Conservation (phyloP, 495 filamentous ascomycete species). For the Podospora anserina region DNA sequence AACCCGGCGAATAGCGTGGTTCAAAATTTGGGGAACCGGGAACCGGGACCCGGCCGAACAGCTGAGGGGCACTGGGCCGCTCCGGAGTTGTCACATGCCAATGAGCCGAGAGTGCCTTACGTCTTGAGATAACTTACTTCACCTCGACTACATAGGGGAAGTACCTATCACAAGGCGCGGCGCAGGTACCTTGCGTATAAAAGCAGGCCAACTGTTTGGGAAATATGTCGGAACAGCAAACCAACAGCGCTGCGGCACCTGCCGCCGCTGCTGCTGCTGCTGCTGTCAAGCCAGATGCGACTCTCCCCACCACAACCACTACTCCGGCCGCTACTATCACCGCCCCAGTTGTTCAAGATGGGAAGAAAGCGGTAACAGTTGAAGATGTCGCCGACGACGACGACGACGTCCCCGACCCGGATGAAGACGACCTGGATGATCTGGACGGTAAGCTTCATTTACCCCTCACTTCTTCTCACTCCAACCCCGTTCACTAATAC, state of each 20-base stretch:
- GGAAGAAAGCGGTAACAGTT: slow-evolving; percentile 25
- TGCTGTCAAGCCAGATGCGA: background rate
- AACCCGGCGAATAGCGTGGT: background rate
- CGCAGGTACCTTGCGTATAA: background rate
- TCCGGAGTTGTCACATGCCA: background rate
- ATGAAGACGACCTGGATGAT: slow-evolving; percentile 87
- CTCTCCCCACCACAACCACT: background rate
- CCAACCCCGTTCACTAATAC: background rate
- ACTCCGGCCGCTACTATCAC: background rate
- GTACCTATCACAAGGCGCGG: background rate
- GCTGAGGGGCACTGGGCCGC: background rate
- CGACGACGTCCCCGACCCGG: slow-evolving; percentile 65
- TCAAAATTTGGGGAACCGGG: background rate
- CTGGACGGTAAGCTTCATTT: slow-evolving; percentile 64
- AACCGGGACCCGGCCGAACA: background rate
- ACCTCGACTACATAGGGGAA: background rate
- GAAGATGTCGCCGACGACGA: slow-evolving; percentile 25
- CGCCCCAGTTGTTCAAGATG: background rate
- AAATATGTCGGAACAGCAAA: background rate
- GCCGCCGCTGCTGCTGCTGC: background rate
- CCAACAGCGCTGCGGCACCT: background rate
- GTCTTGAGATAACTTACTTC: background rate
- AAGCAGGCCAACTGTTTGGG: background rate
- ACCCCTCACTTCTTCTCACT: background rate
- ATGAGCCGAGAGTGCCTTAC: background rate